These are phyloP conservation scores for Nakazawaea laoshanensis DNA, from an alignment of 805 yeast genomes.

Conservation along the genomic window DNA sequence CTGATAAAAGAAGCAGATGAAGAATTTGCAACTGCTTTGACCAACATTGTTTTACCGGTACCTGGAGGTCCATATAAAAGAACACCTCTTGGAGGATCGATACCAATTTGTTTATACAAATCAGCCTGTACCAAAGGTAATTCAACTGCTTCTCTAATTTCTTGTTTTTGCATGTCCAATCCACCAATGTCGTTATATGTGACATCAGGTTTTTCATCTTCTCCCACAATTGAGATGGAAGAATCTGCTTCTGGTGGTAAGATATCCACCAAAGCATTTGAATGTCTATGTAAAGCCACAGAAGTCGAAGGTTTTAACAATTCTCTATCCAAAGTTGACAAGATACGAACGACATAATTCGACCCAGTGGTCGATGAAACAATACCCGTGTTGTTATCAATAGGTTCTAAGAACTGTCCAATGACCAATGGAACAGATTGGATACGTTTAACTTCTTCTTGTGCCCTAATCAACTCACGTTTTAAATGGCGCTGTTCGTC, in stretches of 20 bases:
- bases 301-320: conserved; percentile 89
- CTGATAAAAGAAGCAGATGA: conserved; percentile 94
- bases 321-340: conserved; percentile 92
- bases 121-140: conserved; percentile 94
- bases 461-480: conserved; percentile 91
- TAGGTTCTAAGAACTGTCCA: conserved; percentile 96
- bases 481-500: conserved; percentile 97
- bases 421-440: conserved; percentile 96
- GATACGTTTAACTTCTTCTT: conserved; percentile 96
- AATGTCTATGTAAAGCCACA: conserved; percentile 96
- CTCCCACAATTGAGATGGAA: conserved; percentile 88
- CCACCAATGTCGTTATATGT: conserved; percentile 99
- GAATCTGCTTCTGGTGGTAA: conserved; percentile 99
- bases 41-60: conserved; percentile 98
- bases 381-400: conserved; percentile 93
- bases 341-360: conserved; percentile 89
- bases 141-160: conserved; percentile 97
- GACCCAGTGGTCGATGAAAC: conserved; percentile 98
- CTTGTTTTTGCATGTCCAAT: conserved; percentile 97
- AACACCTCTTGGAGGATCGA: conserved; percentile 98
- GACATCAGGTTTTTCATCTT: conserved; percentile 86
- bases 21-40: conserved; percentile 96
- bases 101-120: conserved; percentile 93
- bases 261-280: conserved; percentile 94
- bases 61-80: conserved; percentile 99